Evolutionary conservation across 176 grass and related monocot species (phyloP).

Genomic region (barley (Hordeum vulgare)): MorexV3_pseudomolecules_assembly NC_058524.1:228632012-228632511

Average conservation of each 20-base stretch:
- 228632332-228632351: not conserved
- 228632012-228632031: no score
- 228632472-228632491: conserved; percentile 57
- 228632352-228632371: not conserved
- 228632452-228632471: conserved; percentile 69
- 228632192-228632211: conserved; percentile 18
- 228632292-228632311: not conserved
- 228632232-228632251: no score
- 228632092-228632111: no score
- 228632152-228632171: not conserved
- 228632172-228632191: not conserved
- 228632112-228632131: not conserved
- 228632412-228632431: conserved; percentile 80
- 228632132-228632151: not conserved
- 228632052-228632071: not conserved
- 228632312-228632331: not conserved
- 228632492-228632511: conserved; percentile 68
- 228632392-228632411: not conserved
- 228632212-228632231: not conserved
- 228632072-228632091: no score
- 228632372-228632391: not conserved
- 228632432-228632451: conserved; percentile 83
- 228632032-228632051: no score
- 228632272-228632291: not conserved
- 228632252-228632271: not conserved